Conservation (phyloP, 805 yeast species). For the Candida dajiaensis region DNA sequence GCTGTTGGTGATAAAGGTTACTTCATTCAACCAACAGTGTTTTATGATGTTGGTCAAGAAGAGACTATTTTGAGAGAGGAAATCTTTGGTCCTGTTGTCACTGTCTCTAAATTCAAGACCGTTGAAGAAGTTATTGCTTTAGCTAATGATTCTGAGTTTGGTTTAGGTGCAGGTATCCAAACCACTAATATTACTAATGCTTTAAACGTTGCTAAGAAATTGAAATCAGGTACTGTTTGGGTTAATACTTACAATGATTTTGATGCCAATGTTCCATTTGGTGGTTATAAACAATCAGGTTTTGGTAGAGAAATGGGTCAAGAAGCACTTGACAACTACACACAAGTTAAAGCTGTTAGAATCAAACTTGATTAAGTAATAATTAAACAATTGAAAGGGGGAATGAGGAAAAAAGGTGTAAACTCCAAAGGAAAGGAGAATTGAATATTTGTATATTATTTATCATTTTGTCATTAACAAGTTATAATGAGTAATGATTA, state of each 20-base stretch:
- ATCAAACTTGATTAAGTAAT: constrained; percentile 26
- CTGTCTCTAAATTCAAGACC: constrained; percentile 60
- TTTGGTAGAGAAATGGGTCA: constrained; percentile 84
- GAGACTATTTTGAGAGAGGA: constrained; percentile 66
- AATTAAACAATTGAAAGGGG: background rate
- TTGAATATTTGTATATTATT: too few relatives aligned
- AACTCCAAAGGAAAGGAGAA: background rate
- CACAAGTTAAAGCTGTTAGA: constrained; percentile 74
- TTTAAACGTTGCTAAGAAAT: constrained; percentile 52
- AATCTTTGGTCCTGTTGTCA: constrained; percentile 77
- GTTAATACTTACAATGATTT: constrained; percentile 76
- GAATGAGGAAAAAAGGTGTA: background rate
- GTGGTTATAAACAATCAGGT: constrained; percentile 78
- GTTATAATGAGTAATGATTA: too few relatives aligned
- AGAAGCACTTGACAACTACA: constrained; percentile 71
- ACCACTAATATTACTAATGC: constrained; percentile 59
- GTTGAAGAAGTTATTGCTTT: constrained; percentile 58
- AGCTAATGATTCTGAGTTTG: constrained; percentile 70
- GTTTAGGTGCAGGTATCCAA: constrained; percentile 79
- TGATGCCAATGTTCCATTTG: constrained; percentile 72
- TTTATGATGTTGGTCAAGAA: constrained; percentile 58
- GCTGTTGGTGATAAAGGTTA: constrained; percentile 60
- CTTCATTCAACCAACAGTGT: constrained; percentile 69
- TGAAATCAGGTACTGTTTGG: constrained; percentile 77
- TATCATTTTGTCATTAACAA: background rate